A percentile compares a stretch with the other conserved stretches of the same genome.
These are phyloP conservation scores for Scheffersomyces insectosa DNA, from an alignment of 1,139 yeast genomes.

Conservation along the genomic window DNA sequence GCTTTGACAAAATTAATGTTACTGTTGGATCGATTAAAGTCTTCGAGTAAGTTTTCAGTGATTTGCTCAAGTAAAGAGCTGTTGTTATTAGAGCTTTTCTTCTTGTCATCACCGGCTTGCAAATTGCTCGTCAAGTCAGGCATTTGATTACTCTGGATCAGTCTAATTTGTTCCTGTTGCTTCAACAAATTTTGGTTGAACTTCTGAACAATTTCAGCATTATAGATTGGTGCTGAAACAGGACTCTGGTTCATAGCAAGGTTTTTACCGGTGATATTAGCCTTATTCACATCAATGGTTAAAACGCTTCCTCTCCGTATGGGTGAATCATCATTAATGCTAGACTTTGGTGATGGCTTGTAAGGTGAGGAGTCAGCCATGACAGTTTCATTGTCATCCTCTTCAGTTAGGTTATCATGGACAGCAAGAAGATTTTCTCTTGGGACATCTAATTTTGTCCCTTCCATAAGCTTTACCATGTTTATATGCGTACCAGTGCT, in stretches of 20 bases:
- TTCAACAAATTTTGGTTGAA: constrained; percentile 16
- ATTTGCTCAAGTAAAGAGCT: neutral
- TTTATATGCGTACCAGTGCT: constrained; percentile 3
- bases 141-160: neutral
- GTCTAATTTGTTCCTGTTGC: constrained; percentile 10
- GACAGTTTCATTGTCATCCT: constrained; percentile 45
- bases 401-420: constrained; percentile 7
- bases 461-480: constrained; percentile 1
- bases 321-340: constrained; percentile 9
- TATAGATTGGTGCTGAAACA: constrained; percentile 37
- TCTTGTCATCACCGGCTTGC: neutral
- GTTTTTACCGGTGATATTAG: constrained; percentile 8
- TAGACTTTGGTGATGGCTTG: constrained; percentile 22
- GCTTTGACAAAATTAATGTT: too few species aligned
- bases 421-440: neutral
- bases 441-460: neutral
- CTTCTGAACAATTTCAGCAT: constrained; percentile 21
- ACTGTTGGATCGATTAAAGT: neutral
- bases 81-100: neutral
- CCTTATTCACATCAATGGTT: constrained; percentile 19
- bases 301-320: constrained; percentile 9
- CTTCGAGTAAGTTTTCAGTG: neutral
- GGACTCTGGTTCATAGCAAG: constrained; percentile 26
- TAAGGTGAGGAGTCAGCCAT: constrained; percentile 43
- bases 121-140: neutral